Percentiles rank a stretch among this genome's conserved stretches.
Conservation (phyloP, 129 eudicot genomes). For the Apium graveolens region DNA sequence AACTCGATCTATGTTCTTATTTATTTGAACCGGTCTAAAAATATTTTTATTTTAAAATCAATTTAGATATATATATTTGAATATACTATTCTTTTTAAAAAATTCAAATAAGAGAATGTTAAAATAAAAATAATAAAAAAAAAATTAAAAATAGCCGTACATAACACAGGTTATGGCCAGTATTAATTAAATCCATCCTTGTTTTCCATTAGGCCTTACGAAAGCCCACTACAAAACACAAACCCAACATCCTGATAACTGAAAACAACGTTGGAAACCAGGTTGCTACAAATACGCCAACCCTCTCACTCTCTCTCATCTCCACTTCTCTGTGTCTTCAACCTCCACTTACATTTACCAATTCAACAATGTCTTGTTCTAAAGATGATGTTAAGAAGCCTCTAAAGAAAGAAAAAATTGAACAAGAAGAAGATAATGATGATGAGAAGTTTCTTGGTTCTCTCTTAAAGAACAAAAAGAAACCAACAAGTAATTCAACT, state of each 20-base stretch:
- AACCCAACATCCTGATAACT: neutral
- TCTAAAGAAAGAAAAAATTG: neutral
- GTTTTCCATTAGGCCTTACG: neutral
- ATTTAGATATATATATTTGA: no score
- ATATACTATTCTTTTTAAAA: no score
- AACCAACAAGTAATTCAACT: neutral
- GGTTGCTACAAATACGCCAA: neutral
- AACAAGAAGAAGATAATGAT: neutral
- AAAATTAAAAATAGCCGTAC: no score
- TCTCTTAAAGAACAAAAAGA: neutral
- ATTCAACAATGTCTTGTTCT: neutral
- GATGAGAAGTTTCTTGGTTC: neutral
- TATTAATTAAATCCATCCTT: no score
- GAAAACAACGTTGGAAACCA: neutral
- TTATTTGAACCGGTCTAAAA: no score
- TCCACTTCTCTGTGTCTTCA: neutral
- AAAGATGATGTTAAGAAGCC: neutral
- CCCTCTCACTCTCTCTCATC: neutral
- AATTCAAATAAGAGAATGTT: no score
- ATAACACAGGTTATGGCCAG: no score
- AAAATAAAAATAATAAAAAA: no score
- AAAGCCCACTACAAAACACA: neutral
- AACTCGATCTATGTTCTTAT: no score
- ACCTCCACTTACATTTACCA: neutral
- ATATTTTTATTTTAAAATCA: no score